Evolutionary conservation across 257 asterid genomes (phyloP).

Genomic region (Capsicum baccatum): DNA sequence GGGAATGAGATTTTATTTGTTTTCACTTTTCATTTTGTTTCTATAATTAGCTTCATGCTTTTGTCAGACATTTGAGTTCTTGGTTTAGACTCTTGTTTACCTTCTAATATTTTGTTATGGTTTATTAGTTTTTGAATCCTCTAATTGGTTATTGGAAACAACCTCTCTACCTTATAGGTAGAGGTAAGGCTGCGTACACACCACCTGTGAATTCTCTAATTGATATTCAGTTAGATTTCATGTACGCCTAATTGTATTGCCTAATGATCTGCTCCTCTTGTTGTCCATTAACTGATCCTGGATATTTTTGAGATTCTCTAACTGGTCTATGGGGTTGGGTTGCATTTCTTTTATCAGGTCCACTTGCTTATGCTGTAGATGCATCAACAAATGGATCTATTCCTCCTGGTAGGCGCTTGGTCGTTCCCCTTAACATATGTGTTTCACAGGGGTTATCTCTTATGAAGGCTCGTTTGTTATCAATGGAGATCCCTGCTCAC

Average conservation of each 20-base stretch:
- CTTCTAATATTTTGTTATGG: neutral
- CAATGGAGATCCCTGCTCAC: constrained; percentile 98
- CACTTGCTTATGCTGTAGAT: constrained; percentile 52
- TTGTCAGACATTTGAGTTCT: neutral
- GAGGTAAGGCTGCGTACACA: neutral
- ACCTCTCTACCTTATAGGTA: constrained; percentile 8
- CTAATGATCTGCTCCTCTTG: neutral
- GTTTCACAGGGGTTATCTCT: constrained; percentile 85
- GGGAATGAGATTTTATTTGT: constrained; percentile 19
- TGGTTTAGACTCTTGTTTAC: constrained; percentile 8
- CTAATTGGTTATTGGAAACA: neutral
- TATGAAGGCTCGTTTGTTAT: constrained; percentile 90
- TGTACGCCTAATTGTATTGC: neutral
- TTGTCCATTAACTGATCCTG: constrained; percentile 2
- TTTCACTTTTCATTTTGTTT: constrained; percentile 5
- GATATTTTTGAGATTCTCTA: neutral
- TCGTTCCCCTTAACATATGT: constrained; percentile 84
- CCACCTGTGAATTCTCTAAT: neutral
- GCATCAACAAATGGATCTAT: constrained; percentile 44
- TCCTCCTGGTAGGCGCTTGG: constrained; percentile 91
- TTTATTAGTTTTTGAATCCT: neutral
- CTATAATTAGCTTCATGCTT: constrained; percentile 9
- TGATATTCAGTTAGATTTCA: constrained; percentile 10
- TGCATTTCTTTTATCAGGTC: constrained; percentile 55
- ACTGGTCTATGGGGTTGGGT: neutral